phyloP scores from a whole-genome alignment of 1,139 yeast species.

The Sugiyamaella pinicola region DNA sequence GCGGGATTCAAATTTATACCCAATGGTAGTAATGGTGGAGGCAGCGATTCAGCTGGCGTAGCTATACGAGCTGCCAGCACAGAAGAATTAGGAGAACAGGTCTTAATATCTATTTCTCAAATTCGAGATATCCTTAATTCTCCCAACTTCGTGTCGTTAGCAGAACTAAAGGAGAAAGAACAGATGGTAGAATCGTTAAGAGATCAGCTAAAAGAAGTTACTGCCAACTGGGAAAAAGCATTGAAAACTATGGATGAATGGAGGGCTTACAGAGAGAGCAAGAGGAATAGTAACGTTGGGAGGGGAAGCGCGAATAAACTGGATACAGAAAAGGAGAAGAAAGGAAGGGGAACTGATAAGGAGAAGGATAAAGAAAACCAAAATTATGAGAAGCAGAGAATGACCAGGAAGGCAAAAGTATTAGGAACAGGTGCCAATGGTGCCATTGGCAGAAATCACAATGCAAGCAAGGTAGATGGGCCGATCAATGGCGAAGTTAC shows the following conservation, averaged over 20 bases:
- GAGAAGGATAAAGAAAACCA: not conserved
- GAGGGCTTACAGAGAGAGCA: constrained; percentile 32
- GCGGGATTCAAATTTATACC: constrained; percentile 21
- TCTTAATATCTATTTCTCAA: constrained; percentile 27
- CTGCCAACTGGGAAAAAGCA: constrained; percentile 37
- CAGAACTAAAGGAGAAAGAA: constrained; percentile 32
- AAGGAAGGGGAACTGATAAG: not conserved
- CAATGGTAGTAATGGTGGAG: constrained; percentile 3
- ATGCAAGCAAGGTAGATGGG: not conserved
- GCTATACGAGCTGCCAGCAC: constrained; percentile 27
- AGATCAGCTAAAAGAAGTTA: constrained; percentile 33
- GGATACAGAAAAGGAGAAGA: not conserved
- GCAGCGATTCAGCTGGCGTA: constrained; percentile 29
- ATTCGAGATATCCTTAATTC: constrained; percentile 29
- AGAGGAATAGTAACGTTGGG: constrained; percentile 12
- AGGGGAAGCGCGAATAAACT: not conserved
- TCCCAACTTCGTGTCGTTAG: constrained; percentile 34
- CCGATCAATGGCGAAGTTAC: not conserved
- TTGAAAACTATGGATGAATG: constrained; percentile 39
- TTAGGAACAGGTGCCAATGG: not conserved
- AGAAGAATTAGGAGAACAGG: constrained; percentile 29
- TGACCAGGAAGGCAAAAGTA: too few species aligned
- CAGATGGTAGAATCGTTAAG: constrained; percentile 28
- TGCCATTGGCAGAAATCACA: too few species aligned
- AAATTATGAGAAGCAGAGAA: too few species aligned